These are phyloP conservation scores for Sordaria brevicollis DNA, from an alignment of 495 filamentous ascomycete species.

Conservation along the genomic window DNA sequence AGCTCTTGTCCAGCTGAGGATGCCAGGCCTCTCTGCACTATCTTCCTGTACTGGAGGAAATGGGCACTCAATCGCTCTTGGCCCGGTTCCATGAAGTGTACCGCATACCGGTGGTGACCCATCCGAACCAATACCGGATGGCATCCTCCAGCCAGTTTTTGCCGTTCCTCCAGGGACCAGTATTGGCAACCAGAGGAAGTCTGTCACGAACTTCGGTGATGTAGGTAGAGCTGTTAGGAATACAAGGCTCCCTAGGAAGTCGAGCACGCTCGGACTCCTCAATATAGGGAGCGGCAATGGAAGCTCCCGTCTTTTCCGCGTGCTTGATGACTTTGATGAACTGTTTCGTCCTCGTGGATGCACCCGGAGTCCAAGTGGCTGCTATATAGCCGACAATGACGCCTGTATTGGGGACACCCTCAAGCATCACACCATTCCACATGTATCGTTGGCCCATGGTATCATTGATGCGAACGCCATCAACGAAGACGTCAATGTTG, in stretches of 20 bases:
- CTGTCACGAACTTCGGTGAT: constrained; percentile 18
- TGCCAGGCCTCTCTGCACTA: neutral
- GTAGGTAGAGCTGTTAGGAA: constrained; percentile 23
- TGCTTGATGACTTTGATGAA: constrained; percentile 29
- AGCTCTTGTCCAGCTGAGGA: neutral
- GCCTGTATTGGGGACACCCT: constrained; percentile 28
- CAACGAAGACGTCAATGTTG: constrained; percentile 39
- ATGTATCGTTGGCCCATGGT: constrained; percentile 46
- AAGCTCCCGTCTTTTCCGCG: constrained; percentile 24
- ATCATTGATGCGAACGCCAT: constrained; percentile 41
- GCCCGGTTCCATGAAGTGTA: constrained; percentile 6
- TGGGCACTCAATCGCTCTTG: neutral
- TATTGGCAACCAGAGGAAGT: constrained; percentile 19
- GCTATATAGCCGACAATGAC: constrained; percentile 37
- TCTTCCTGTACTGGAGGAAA: neutral
- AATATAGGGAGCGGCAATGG: constrained; percentile 17
- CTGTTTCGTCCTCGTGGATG: constrained; percentile 21
- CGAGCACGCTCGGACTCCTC: constrained; percentile 5
- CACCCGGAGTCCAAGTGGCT: constrained; percentile 47
- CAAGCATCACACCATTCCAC: constrained; percentile 38
- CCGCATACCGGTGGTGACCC: constrained; percentile 19
- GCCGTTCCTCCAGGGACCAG: constrained; percentile 28
- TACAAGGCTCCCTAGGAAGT: constrained; percentile 11
- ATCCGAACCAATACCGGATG: constrained; percentile 16
- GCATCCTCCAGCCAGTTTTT: constrained; percentile 18